Conservation (phyloP, 176 grass and related monocot species). For the Hsuehochloa calcarea region DNA sequence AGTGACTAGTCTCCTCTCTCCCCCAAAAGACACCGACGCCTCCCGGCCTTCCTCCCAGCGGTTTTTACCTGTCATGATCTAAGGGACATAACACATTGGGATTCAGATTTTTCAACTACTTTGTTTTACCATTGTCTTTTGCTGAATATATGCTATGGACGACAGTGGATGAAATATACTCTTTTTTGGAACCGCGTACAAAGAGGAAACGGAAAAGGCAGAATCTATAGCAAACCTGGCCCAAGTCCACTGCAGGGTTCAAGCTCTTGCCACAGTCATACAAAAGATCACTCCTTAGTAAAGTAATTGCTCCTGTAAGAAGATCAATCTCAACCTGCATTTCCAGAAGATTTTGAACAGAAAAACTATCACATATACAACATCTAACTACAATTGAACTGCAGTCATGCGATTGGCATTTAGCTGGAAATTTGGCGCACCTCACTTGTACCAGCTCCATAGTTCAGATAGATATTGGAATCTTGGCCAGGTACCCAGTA, state of each 20-base stretch:
- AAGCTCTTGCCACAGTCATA: conserved; percentile 80
- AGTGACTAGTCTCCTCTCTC: rapidly evolving
- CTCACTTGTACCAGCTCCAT: conserved; percentile 69
- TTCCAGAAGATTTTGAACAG: not conserved
- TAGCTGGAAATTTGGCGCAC: not conserved
- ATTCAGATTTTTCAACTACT: not conserved
- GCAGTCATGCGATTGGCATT: not conserved
- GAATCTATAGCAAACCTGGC: conserved; percentile 46
- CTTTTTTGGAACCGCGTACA: not conserved
- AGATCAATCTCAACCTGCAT: conserved; percentile 67
- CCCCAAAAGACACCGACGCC: no score
- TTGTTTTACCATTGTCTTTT: not conserved
- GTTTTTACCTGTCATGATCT: no score
- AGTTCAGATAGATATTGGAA: conserved; percentile 53
- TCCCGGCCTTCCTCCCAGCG: no score
- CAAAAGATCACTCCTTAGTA: conserved; percentile 49
- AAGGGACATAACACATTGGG: no score
- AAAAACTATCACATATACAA: not conserved
- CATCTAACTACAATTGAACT: not conserved
- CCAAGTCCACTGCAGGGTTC: conserved; percentile 76
- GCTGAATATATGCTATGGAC: not conserved
- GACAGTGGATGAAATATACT: not conserved
- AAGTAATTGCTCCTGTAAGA: conserved; percentile 58
- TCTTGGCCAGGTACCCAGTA: conserved; percentile 54
- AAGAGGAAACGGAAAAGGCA: not conserved